A percentile compares a stretch with the other conserved stretches of the same genome.
Evolutionary conservation across 23 red algal species (phyloP).

Genomic region (Chondrus crispus): DNA sequence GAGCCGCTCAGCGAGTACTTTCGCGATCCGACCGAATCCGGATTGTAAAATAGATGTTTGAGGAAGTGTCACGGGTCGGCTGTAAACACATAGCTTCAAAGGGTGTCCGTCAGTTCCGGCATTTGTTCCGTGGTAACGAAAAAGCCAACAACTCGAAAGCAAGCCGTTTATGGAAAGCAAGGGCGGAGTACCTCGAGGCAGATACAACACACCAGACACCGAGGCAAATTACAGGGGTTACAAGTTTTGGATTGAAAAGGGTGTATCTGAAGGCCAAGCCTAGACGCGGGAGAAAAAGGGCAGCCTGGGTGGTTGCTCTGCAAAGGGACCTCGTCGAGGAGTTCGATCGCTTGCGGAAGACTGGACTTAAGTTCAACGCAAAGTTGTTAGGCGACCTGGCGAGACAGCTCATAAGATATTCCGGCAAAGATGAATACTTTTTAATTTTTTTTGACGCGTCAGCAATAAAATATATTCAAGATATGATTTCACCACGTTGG

Average conservation of each 20-base stretch:
- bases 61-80: no score
- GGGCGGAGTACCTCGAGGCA: no score
- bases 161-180: not conserved
- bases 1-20: no score
- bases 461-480: not conserved
- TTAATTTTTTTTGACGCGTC: not conserved
- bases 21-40: no score
- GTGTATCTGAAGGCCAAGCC: no score
- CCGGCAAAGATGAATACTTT: no score
- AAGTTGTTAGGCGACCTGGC: not conserved
- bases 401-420: not conserved
- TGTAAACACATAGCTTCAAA: not conserved
- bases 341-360: not conserved
- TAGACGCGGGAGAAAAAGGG: no score
- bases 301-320: not conserved
- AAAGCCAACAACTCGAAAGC: not conserved
- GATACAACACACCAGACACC: no score
- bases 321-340: constrained; percentile 2
- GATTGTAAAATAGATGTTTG: no score
- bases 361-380: not conserved
- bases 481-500: not conserved
- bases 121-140: not conserved
- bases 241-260: no score
- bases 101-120: not conserved
- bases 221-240: no score